Conservation (phyloP, 1,139 yeast species). For the Nakaseomyces sp. region DNA sequence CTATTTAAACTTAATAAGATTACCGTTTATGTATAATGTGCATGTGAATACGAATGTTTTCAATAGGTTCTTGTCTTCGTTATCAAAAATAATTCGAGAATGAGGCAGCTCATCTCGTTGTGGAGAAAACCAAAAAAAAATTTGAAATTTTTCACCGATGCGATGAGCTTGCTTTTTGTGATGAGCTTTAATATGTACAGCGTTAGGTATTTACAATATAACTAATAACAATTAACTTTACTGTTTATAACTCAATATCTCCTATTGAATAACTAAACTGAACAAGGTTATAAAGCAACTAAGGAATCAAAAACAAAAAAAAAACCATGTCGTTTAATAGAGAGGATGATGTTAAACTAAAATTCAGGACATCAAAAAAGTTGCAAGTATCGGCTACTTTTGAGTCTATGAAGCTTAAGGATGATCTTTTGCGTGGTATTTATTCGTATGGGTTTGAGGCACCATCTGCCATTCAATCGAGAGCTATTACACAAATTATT, state of each 20-base stretch:
- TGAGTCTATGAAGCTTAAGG: constrained; percentile 72
- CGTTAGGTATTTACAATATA: too few species aligned
- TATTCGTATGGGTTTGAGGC: constrained; percentile 88
- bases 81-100: too few species aligned
- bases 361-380: constrained; percentile 54
- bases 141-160: constrained; percentile 1
- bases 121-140: too few species aligned
- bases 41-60: too few species aligned
- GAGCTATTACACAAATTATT: constrained; percentile 89
- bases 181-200: constrained; percentile 9
- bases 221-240: constrained; percentile 1
- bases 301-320: neutral
- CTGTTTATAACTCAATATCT: too few species aligned
- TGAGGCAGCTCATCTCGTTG: too few species aligned
- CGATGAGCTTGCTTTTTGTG: constrained; percentile 6
- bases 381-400: constrained; percentile 58
- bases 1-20: too few species aligned
- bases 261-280: too few species aligned
- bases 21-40: too few species aligned
- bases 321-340: constrained; percentile 45
- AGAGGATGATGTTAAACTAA: constrained; percentile 47
- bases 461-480: constrained; percentile 90
- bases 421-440: constrained; percentile 60
- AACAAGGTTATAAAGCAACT: too few species aligned
- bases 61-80: too few species aligned